Base-by-base conservation (phyloP, 208 protist genomes). In the Acanthamoeba divionensis region DNA sequence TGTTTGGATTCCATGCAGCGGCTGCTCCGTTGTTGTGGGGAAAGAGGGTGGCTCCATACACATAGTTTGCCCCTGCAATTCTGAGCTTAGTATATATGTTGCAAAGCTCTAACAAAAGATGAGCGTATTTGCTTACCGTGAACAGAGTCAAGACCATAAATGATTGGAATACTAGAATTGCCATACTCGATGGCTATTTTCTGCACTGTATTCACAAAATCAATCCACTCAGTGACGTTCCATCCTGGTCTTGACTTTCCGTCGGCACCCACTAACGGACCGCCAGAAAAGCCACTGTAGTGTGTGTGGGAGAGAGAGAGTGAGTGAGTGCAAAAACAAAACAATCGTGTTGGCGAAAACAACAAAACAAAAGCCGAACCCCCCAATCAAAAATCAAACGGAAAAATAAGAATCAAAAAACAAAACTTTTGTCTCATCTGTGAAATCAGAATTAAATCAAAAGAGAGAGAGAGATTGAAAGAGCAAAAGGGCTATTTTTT, bases 101-200 rank as follows among this genome's bases (percentile, higher is more conserved):
- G 71, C 52, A 15, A 3, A 69, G 21, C 52, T n/a, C 52, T n/a
- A 71, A 31, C 38, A n/a, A 38, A 71, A 36, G 47, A 44, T 41
- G 15, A 44, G 73, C 24, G n/a, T 63, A 3, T 91, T 91, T n/a
- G 65, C 65, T 9, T 31, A 79, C 91, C 91, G 69, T 93, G 91
- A 26, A 93, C 50, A 26, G 83, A 90, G 88, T 93, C 91, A n/a
- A 93, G 86, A 50, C 83, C 91, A 52, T 93, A 93, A 31, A 93
- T 87, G 79, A 93, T 93, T 66, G 91, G 91, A 29, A 93, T 89
- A 13, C 66, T 63, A 38, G 90, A 91, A 71, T 89, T 89, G 66
- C 57, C 66, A 18, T 71, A 71, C n/a, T 88, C 67, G 26, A 93
- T 31, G 9, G 55, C 31, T 54, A 44, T 31, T 18, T 50, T 41